Base-by-base conservation (phyloP, 768 basidiomycete species). In the Trametes cubensis region DNA sequence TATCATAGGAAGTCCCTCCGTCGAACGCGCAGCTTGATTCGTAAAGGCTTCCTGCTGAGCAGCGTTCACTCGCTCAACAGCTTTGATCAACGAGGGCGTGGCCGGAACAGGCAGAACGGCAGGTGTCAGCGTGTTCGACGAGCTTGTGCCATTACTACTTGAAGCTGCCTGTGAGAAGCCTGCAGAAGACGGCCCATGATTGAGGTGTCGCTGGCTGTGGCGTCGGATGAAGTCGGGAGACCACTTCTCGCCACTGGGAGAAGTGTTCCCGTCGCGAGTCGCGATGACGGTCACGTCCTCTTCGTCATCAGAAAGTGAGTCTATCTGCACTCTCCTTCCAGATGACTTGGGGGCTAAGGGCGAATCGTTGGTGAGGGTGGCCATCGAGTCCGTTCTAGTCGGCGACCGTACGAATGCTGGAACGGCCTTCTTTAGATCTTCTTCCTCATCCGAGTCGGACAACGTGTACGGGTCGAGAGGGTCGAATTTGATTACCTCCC, bases 61-160 rank as follows among this genome's bases (percentile, higher is more conserved):
- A 17, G 75, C 73, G 13, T 80, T 76, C 53, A 88, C 78, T 28
- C 86, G 79, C 65, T 87, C 83, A n/a, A 88, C 72, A 1, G 86
- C 87, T 40, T 79, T 79, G 61, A 87, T 82, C 34, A 88, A 76
- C 3, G 87, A 88, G 0, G 87, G 86, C 2, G 87, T 88, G 23
- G 83, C 82, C 5, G 85, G 84, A 1, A 87, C 81, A 1, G 84
- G 74, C 4, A 67, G 55, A 74, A 67, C 21, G 6, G 50, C 45
- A n/a, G 54, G 50, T n/a, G 68, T 64, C 15, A 55, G 61, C 4
- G 68, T 61, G 7, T 62, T 60, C n/a, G 64, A 66, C 0, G 60
- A 62, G 13, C 58, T 50, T 15, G 58, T 30, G 26, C 46, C 58
- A 20, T 67, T 59, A 23, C 53, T 42, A n/a, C 42, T 61, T 1